Percentiles rank a stretch among this genome's conserved stretches.
Conservation (phyloP, 176 grass and related monocot species). For the Zoysia pacifica region DNA sequence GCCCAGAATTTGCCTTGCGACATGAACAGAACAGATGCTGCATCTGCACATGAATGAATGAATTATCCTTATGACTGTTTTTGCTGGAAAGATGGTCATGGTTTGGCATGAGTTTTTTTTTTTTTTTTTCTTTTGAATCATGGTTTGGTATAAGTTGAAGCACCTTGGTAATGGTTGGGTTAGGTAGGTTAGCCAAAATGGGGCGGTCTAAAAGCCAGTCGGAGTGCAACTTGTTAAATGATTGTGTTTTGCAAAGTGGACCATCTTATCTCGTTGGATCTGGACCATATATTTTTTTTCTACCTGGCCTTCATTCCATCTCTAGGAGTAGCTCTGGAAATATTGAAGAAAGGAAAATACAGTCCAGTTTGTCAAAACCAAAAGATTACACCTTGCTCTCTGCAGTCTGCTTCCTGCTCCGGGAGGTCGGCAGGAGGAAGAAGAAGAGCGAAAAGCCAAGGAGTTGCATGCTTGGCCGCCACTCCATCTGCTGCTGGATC, state of each 20-base stretch:
- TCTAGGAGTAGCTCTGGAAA: too few relatives aligned
- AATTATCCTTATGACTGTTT: not conserved
- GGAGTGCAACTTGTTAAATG: not conserved
- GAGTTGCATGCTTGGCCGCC: not conserved
- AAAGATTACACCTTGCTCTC: too few relatives aligned
- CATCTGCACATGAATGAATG: not conserved
- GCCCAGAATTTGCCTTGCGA: not conserved
- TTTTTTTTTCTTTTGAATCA: not conserved
- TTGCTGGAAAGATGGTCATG: too few relatives aligned
- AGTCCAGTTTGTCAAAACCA: not conserved
- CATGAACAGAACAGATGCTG: not conserved
- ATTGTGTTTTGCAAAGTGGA: slow-evolving; percentile 7
- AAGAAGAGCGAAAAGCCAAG: not conserved
- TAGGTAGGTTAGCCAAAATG: not conserved
- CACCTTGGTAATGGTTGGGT: not conserved
- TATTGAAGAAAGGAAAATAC: too few relatives aligned
- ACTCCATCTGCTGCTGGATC: not conserved
- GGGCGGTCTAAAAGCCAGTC: not conserved
- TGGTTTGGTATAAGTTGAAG: not conserved
- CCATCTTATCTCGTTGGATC: not conserved
- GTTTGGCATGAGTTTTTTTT: not conserved
- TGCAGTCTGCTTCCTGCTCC: too few relatives aligned
- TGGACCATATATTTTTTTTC: not conserved
- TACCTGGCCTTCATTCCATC: too few relatives aligned
- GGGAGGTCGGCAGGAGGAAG: not conserved